These are phyloP conservation scores for Penicillium herquei DNA, from an alignment of 495 filamentous ascomycete species.

Conservation along the genomic window DNA sequence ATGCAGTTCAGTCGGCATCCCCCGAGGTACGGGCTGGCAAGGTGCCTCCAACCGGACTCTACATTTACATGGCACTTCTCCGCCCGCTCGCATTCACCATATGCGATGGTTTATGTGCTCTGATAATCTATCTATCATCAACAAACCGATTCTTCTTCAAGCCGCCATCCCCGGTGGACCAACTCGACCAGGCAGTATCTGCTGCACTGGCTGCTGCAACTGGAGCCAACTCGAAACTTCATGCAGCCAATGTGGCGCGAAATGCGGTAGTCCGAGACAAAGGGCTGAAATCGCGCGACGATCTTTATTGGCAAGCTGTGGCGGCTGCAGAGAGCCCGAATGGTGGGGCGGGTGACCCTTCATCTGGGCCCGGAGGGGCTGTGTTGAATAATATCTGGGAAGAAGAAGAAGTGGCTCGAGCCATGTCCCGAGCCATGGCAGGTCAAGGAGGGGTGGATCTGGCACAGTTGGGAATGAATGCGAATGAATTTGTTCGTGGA, in stretches of 20 bases:
- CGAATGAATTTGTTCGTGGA: conserved; percentile 44
- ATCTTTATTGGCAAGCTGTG: conserved; percentile 58
- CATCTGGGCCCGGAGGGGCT: conserved; percentile 7
- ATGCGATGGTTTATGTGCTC: conserved; percentile 59
- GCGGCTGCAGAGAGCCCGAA: conserved; percentile 34
- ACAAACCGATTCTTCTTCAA: conserved; percentile 69
- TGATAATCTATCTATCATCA: conserved; percentile 66
- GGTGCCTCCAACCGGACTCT: conserved; percentile 48
- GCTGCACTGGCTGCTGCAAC: conserved; percentile 41
- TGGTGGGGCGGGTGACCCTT: conserved; percentile 28
- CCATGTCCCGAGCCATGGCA: conserved; percentile 49
- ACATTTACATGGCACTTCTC: conserved; percentile 61
- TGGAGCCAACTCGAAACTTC: conserved; percentile 48
- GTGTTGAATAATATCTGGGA: conserved; percentile 45
- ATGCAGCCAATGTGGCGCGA: conserved; percentile 51
- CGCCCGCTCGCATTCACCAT: conserved; percentile 58
- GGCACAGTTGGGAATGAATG: conserved; percentile 42
- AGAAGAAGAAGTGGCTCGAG: conserved; percentile 55
- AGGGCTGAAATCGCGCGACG: conserved; percentile 50
- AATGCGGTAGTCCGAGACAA: conserved; percentile 60
- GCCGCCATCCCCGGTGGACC: conserved; percentile 50
- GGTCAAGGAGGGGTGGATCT: conserved; percentile 49
- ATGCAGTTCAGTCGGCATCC: conserved; percentile 53
- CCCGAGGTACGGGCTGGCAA: conserved; percentile 37
- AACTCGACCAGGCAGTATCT: conserved; percentile 39